phyloP scores from a whole-genome alignment of 2,329 filamentous ascomycete species.

The Penicillium hesseltinei region DNA sequence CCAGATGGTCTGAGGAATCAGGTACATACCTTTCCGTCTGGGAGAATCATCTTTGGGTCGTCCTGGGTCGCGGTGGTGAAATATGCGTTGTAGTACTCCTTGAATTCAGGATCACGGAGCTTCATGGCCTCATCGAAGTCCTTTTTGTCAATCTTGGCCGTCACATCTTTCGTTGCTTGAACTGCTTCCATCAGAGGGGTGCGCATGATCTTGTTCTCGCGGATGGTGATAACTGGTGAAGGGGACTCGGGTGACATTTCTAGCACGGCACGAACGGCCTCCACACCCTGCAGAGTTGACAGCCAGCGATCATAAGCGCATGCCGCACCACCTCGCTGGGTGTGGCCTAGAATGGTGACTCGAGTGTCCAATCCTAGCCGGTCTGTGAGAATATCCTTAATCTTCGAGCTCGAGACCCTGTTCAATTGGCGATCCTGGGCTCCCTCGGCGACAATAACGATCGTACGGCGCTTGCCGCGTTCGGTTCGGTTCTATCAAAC shows the following conservation, averaged over 20 bases:
- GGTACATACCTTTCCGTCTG: slow-evolving; percentile 64
- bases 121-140: slow-evolving; percentile 86
- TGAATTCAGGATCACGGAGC: slow-evolving; percentile 87
- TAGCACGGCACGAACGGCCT: slow-evolving; percentile 87
- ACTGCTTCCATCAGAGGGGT: slow-evolving; percentile 89
- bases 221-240: slow-evolving; percentile 93
- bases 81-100: slow-evolving; percentile 87
- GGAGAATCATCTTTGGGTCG: slow-evolving; percentile 65
- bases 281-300: slow-evolving; percentile 86
- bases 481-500: slow-evolving; percentile 65
- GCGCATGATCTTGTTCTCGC: slow-evolving; percentile 94
- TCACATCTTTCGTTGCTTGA: slow-evolving; percentile 77
- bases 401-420: slow-evolving; percentile 75
- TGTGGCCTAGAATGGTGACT: slow-evolving; percentile 92
- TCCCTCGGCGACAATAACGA: slow-evolving; percentile 95
- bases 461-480: slow-evolving; percentile 93
- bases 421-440: slow-evolving; percentile 80
- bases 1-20: neutral
- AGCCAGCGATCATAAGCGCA: slow-evolving; percentile 95
- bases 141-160: slow-evolving; percentile 75
- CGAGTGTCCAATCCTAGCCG: slow-evolving; percentile 83
- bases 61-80: slow-evolving; percentile 84
- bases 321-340: slow-evolving; percentile 90
- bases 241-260: slow-evolving; percentile 85
- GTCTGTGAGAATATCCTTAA: slow-evolving; percentile 83